These are phyloP conservation scores for Psilocybe mexicana DNA, from an alignment of 1,284 basidiomycete genomes.

Conservation along the genomic window DNA sequence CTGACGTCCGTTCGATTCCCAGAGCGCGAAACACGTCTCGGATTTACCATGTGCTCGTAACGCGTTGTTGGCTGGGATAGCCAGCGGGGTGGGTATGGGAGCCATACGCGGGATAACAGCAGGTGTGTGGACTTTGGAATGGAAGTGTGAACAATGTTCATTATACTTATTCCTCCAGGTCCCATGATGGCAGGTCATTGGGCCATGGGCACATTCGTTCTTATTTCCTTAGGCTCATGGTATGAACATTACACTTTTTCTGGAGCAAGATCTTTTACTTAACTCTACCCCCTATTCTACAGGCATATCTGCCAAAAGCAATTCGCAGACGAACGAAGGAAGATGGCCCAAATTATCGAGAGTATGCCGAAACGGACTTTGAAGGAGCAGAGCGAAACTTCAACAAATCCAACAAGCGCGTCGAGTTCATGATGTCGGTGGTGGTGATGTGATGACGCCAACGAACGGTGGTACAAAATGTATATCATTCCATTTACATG, in stretches of 20 bases:
- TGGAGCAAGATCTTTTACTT: background rate
- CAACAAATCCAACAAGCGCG: slow-evolving; percentile 3
- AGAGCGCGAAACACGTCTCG: slow-evolving; percentile 42
- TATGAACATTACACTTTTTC: slow-evolving; percentile 23
- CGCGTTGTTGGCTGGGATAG: slow-evolving; percentile 46
- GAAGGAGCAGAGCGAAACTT: slow-evolving; percentile 12
- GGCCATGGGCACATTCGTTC: slow-evolving; percentile 44
- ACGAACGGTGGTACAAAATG: background rate
- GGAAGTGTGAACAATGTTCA: background rate
- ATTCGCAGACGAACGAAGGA: slow-evolving; percentile 52
- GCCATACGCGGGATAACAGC: slow-evolving; percentile 47
- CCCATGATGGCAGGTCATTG: slow-evolving; percentile 48
- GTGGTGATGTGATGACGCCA: background rate
- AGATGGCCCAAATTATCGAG: slow-evolving; percentile 59
- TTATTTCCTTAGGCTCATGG: slow-evolving; percentile 47
- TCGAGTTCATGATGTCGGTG: slow-evolving; percentile 1
- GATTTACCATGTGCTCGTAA: slow-evolving; percentile 69
- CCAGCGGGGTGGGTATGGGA: slow-evolving; percentile 50
- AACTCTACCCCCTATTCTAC: background rate
- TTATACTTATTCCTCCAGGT: slow-evolving; percentile 25
- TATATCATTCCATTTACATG: slow-evolving; percentile 3
- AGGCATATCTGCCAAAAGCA: slow-evolving; percentile 68
- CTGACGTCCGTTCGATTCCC: background rate
- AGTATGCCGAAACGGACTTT: slow-evolving; percentile 51
- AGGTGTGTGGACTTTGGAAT: slow-evolving; percentile 29